A percentile compares a stretch with the other conserved stretches of the same genome.
These are phyloP conservation scores for Dactylellina drechsleri DNA, from an alignment of 2,329 filamentous ascomycete species.

Conservation along the genomic window DNA sequence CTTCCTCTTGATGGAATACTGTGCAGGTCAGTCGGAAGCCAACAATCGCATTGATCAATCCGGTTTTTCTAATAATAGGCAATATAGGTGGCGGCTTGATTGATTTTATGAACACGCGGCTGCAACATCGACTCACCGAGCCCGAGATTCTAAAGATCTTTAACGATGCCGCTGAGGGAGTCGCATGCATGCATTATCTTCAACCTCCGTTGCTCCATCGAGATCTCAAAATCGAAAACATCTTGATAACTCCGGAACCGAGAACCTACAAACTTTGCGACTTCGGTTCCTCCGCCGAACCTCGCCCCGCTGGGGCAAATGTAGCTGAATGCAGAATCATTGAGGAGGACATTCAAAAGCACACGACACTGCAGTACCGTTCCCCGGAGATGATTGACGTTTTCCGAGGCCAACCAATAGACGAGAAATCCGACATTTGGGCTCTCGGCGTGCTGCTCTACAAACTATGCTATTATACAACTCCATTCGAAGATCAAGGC, in stretches of 20 bases:
- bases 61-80: not conserved
- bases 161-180: constrained; percentile 91
- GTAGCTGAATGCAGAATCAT: constrained; percentile 89
- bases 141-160: constrained; percentile 98
- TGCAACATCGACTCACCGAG: constrained; percentile 96
- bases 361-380: constrained; percentile 96
- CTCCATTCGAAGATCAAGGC: constrained; percentile 96
- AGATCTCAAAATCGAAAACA: constrained; percentile 97
- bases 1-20: constrained; percentile 98
- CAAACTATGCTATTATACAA: constrained; percentile 99
- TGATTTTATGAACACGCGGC: constrained; percentile 98
- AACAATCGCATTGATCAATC: not conserved
- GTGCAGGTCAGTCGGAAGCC: constrained; percentile 62
- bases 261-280: constrained; percentile 94
- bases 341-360: constrained; percentile 95
- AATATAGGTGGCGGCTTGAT: constrained; percentile 87
- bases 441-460: constrained; percentile 93
- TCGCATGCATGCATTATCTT: constrained; percentile 99
- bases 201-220: constrained; percentile 91
- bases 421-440: constrained; percentile 99
- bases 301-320: constrained; percentile 83
- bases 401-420: constrained; percentile 93
- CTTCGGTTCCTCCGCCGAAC: constrained; percentile 90
- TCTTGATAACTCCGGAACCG: constrained; percentile 81
- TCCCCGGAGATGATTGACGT: constrained; percentile 99